A percentile compares a stretch with the other conserved stretches of the same genome.
phyloP scores from a whole-genome alignment of 768 basidiomycete species.

The Coprinellus micaceus region DNA sequence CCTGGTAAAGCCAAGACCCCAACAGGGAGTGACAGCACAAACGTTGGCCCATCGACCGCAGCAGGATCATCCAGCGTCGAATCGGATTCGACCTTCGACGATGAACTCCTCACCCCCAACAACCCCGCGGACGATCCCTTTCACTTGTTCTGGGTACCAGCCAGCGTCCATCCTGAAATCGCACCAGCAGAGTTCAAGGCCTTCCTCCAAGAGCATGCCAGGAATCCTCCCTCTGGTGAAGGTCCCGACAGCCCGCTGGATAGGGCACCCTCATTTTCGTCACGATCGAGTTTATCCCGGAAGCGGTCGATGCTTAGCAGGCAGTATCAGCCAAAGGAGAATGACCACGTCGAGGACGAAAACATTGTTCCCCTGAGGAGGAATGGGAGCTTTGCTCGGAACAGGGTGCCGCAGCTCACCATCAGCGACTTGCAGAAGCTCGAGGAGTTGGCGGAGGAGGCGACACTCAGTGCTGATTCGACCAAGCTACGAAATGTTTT shows the following conservation, averaged over 20 bases:
- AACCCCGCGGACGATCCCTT: conserved; percentile 69
- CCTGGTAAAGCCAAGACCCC: conserved; percentile 19
- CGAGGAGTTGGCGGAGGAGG: conserved; percentile 90
- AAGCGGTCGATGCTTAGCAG: conserved; percentile 93
- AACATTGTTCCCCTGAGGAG: conserved; percentile 63
- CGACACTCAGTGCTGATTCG: conserved; percentile 77
- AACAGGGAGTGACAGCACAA: conserved; percentile 39
- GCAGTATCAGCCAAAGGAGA: conserved; percentile 84
- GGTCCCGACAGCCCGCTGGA: conserved; percentile 26
- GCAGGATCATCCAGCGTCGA: conserved; percentile 16
- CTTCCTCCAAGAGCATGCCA: conserved; percentile 91
- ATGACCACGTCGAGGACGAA: conserved; percentile 65
- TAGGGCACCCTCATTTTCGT: conserved; percentile 32
- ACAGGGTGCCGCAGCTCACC: conserved; percentile 80
- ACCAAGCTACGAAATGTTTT: conserved; percentile 73
- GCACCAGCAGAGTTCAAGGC: conserved; percentile 94
- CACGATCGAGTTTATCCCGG: conserved; percentile 58
- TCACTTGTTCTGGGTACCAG: conserved; percentile 98
- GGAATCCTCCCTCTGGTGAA: conserved; percentile 52
- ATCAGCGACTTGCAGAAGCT: conserved; percentile 92
- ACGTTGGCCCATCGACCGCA: conserved; percentile 33
- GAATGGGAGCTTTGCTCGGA: conserved; percentile 60
- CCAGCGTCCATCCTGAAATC: conserved; percentile 93
- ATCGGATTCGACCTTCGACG: conserved; percentile 15
- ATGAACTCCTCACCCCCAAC: conserved; percentile 28